Evolutionary conservation across 2,329 filamentous ascomycete species (phyloP), one percentile per base, ranked within the genome.

Genomic region (Aspergillus sp.): DNA sequence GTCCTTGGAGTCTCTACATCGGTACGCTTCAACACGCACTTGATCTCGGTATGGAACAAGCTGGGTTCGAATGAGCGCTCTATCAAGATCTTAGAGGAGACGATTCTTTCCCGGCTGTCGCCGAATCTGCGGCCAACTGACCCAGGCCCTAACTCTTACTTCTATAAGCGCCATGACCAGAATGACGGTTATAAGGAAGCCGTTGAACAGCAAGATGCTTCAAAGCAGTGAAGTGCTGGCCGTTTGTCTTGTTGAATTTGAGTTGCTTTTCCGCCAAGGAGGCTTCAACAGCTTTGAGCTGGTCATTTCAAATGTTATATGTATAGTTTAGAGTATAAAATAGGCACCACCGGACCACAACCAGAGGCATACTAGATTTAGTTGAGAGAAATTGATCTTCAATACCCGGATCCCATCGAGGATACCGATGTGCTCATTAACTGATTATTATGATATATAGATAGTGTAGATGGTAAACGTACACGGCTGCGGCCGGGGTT

Each of bases 41-140:
- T 97, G 66, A 90, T 97, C 74, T 91, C 91, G 69, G 87, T 98
- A 72, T 98, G 94, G 94, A 95, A 97, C 80, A 91, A 95, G 65
- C 91, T 96, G 72, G 89, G 89, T 23, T 89, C 87, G 63, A 93
- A 95, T 78, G 84, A 91, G 72, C 87, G 86, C 68, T 95, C 92
- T 6, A 86, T 95, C 68, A 88, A 94, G 73, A 86, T 83, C 65
- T 84, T 97, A 62, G 83, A 93, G 53, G 81, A 86, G 64, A 89
- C 87, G 52, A 88, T 97, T 56, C 81, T 96, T 52, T 85, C 89
- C 55, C 87, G 91, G 67, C 81, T 97, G 31, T 89, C 89, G 6
- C 80, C 84, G 1, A 91, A 95, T 73, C 80, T 96, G 67, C 83
- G 83, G 61, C 92, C 92, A 45, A 90, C 90, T 80, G 79, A 79